Base-by-base conservation (phyloP, 2,329 filamentous ascomycete species). In the Fusarium redolens region DNA sequence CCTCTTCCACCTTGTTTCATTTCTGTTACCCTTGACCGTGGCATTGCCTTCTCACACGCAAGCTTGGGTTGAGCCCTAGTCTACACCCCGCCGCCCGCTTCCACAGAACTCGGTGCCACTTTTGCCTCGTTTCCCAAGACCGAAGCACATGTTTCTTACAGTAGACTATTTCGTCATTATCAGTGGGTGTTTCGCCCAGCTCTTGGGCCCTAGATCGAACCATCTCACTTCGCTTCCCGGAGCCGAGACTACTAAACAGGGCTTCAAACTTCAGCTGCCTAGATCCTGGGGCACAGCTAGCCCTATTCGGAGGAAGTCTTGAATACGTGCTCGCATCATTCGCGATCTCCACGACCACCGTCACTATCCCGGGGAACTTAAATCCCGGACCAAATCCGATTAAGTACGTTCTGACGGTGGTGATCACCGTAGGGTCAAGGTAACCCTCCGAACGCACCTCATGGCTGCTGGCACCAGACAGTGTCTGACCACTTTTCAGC, bases 151-250 rank as follows among this genome's bases (percentile, higher is more conserved):
- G 22, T 50, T 71, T 55, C 41, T 35, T 20, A 28, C 31, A 14
- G 31, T 35, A 25, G 18, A 31, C n/a, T 31, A 54, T 57, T 74
- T 65, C 67, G 67, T 59, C 52, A 68, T 57, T 31, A 33, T 55
- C 61, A 28, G 44, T 52, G 30, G 69, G 20, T 61, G 55, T 59
- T 59, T 68, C 7, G 35, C 37, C 33, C 40, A 54, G 40, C 40
- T 50, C 40, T 33, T 52, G 20, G 54, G 56, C 43, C 58, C 40
- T 38, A 45, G 33, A 55, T 57, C 40, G 37, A 52, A 64, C 41
- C 28, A 40, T 54, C 50, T 38, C 54, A 35, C 69, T 30, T 44
- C 56, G 18, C 52, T 65, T 37, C 28, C 41, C 37, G n/a, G 41
- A 47, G 51, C 60, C 60, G 55, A 69, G 56, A 67, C 22, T 59